These are phyloP conservation scores for Cylindrotheca closterium DNA, from an alignment of 108 stramenopile species.

Conservation along the genomic window DNA sequence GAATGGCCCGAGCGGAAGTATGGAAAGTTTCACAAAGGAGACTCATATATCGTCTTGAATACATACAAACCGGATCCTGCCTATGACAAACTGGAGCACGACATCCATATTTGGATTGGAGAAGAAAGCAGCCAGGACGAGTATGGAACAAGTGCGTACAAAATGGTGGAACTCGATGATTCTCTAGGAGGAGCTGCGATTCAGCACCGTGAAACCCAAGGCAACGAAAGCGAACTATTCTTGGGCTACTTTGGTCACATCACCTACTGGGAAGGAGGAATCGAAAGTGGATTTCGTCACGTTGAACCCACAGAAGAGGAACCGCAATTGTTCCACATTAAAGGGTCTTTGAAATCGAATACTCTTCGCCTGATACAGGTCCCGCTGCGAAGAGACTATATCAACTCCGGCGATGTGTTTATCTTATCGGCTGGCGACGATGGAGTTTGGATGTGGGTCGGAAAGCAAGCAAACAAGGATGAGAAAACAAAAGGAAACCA, in stretches of 20 bases:
- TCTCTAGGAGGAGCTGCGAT: slow-evolving; percentile 74
- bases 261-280: slow-evolving; percentile 83
- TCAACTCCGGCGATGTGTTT: slow-evolving; percentile 87
- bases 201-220: slow-evolving; percentile 90
- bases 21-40: slow-evolving; percentile 82
- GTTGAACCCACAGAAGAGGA: slow-evolving; percentile 66
- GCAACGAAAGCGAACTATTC: slow-evolving; percentile 74
- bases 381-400: slow-evolving; percentile 37
- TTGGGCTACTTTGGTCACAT: slow-evolving; percentile 51
- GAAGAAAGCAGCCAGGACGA: too few species aligned
- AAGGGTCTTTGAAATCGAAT: slow-evolving; percentile 44
- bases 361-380: slow-evolving; percentile 68
- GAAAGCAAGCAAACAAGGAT: slow-evolving; percentile 32
- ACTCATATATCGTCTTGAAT: slow-evolving; percentile 83
- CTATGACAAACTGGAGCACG: slow-evolving; percentile 40
- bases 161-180: slow-evolving; percentile 93
- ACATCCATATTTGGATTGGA: too few species aligned
- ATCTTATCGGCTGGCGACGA: slow-evolving; percentile 72
- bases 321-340: slow-evolving; percentile 57
- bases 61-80: slow-evolving; percentile 33
- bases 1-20: slow-evolving; percentile 49
- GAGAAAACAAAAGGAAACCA: slow-evolving; percentile 30
- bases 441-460: slow-evolving; percentile 80
- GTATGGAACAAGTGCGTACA: slow-evolving; percentile 85
- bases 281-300: slow-evolving; percentile 80